Conservation (phyloP, 2,329 filamentous ascomycete genomes). For the Alternaria sp. region DNA sequence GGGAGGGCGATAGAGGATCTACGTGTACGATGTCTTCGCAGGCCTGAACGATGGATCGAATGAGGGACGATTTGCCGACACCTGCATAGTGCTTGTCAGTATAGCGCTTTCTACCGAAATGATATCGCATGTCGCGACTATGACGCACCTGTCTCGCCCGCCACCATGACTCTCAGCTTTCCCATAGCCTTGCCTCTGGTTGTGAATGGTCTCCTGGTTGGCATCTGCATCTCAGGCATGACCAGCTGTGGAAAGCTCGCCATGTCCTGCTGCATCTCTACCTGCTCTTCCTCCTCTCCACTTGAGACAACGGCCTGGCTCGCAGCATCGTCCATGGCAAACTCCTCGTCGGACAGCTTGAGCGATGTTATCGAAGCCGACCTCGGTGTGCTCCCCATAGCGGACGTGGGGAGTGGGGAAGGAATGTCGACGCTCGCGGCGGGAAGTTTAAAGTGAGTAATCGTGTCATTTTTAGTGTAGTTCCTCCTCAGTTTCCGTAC, state of each 20-base stretch:
- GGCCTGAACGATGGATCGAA: conserved; percentile 83
- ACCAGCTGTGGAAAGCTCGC: conserved; percentile 76
- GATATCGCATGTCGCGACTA: neutral
- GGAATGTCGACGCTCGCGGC: conserved; percentile 21
- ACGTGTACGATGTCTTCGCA: conserved; percentile 95
- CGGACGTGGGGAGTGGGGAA: conserved; percentile 57
- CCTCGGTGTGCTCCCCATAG: conserved; percentile 64
- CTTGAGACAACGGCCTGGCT: conserved; percentile 63
- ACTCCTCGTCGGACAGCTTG: conserved; percentile 64
- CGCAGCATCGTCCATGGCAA: conserved; percentile 60
- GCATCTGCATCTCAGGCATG: conserved; percentile 96
- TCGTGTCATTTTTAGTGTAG: conserved; percentile 28
- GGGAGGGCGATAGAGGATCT: conserved; percentile 64
- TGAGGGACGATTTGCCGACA: conserved; percentile 86
- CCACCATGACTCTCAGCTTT: conserved; percentile 85
- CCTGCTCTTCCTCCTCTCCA: conserved; percentile 61
- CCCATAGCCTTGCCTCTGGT: conserved; percentile 83
- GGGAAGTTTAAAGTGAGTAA: conserved; percentile 34
- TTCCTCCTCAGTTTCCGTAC: conserved; percentile 30
- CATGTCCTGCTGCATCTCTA: conserved; percentile 41
- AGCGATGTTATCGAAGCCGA: conserved; percentile 66
- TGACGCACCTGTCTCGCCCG: conserved; percentile 73
- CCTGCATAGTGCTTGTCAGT: conserved; percentile 57
- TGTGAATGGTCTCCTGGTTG: conserved; percentile 86
- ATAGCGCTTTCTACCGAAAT: neutral